phyloP scores from a whole-genome alignment of 1,139 yeast genomes.

The Candida tunisiensis region DNA sequence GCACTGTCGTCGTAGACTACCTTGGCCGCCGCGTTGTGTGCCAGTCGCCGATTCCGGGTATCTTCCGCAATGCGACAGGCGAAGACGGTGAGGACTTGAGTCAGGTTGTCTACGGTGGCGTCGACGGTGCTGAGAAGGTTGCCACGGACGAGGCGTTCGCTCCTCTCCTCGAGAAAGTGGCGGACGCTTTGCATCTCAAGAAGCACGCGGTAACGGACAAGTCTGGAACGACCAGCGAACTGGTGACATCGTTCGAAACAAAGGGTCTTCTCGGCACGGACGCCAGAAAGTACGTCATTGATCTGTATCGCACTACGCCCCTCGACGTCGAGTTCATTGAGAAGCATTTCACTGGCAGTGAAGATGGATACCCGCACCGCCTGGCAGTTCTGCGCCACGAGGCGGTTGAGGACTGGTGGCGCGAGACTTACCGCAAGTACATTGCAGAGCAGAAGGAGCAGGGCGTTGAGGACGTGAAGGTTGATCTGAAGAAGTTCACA shows the following conservation, averaged over 20 bases:
- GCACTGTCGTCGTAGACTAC: constrained; percentile 76
- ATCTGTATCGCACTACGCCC: constrained; percentile 72
- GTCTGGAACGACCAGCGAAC: constrained; percentile 25
- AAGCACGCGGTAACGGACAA: constrained; percentile 39
- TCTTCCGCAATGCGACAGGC: constrained; percentile 34
- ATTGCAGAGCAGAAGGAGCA: constrained; percentile 20
- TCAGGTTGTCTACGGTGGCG: constrained; percentile 60
- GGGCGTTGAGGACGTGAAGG: constrained; percentile 24
- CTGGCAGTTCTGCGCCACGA: constrained; percentile 71
- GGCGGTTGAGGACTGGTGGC: constrained; percentile 87
- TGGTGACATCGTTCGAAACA: constrained; percentile 58
- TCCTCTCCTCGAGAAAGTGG: constrained; percentile 39
- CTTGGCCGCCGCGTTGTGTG: constrained; percentile 79
- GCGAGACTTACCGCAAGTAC: constrained; percentile 41
- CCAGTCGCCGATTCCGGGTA: constrained; percentile 97
- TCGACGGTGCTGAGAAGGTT: constrained; percentile 38
- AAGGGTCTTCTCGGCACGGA: constrained; percentile 83
- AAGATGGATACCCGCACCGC: constrained; percentile 55
- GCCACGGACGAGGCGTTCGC: constrained; percentile 35
- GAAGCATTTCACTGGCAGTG: constrained; percentile 24
- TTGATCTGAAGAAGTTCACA: constrained; percentile 25
- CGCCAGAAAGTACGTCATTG: constrained; percentile 70
- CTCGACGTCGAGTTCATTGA: constrained; percentile 66
- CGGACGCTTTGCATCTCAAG: constrained; percentile 66
- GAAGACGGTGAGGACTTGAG: constrained; percentile 23